These are phyloP conservation scores for Xylariaceae sp. DNA, from an alignment of 2,329 filamentous ascomycete species.

Conservation along the genomic window DNA sequence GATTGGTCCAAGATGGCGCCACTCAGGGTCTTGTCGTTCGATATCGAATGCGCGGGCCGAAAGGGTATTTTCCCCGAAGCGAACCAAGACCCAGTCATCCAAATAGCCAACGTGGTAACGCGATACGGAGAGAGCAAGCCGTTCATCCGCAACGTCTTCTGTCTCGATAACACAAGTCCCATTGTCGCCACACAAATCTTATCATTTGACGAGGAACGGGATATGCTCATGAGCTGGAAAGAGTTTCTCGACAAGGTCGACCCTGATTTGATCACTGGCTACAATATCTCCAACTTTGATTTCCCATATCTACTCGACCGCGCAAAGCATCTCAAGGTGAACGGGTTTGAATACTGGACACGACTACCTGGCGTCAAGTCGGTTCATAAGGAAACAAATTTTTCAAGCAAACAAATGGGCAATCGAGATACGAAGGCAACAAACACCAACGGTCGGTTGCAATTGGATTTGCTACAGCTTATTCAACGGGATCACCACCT, in stretches of 20 bases:
- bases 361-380: slow-evolving; percentile 70
- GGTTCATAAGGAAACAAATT: slow-evolving; percentile 72
- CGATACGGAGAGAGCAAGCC: slow-evolving; percentile 92
- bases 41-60: slow-evolving; percentile 96
- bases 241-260: slow-evolving; percentile 87
- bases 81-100: slow-evolving; percentile 87
- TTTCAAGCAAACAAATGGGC: slow-evolving; percentile 98
- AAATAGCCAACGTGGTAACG: slow-evolving; percentile 95
- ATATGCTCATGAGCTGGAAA: slow-evolving; percentile 91
- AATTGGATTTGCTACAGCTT: slow-evolving; percentile 90
- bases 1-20: slow-evolving; percentile 99
- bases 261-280: slow-evolving; percentile 95
- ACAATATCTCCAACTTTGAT: slow-evolving; percentile 98
- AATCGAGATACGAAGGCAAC: slow-evolving; percentile 91
- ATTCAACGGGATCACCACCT: slow-evolving; percentile 93
- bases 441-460: slow-evolving; percentile 89
- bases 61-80: slow-evolving; percentile 97
- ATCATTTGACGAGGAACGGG: slow-evolving; percentile 73
- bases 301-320: slow-evolving; percentile 93
- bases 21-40: slow-evolving; percentile 86
- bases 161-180: slow-evolving; percentile 82
- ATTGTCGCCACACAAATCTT: slow-evolving; percentile 95
- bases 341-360: slow-evolving; percentile 81
- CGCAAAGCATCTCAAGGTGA: slow-evolving; percentile 76
- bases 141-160: slow-evolving; percentile 95